Evolutionary conservation across 2,329 filamentous ascomycete genomes (phyloP).

Genomic region (Pleurostoma richardsiae): DNA sequence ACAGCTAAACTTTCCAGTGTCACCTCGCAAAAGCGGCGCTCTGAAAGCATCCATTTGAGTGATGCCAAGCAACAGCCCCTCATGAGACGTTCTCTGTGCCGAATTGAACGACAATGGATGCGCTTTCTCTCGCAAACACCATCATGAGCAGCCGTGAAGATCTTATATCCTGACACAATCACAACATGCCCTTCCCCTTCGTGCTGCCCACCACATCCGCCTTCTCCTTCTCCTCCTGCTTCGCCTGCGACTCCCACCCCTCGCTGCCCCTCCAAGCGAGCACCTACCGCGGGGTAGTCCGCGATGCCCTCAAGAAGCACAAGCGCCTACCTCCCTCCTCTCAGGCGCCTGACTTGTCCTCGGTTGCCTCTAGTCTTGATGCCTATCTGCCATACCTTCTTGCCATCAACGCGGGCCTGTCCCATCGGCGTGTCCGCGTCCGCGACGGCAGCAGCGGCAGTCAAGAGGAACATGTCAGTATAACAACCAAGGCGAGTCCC

Average conservation of each 20-base stretch:
- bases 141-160: too few species aligned
- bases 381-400: constrained; percentile 82
- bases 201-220: constrained; percentile 83
- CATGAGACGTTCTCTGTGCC: too few species aligned
- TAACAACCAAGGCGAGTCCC: constrained; percentile 56
- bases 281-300: constrained; percentile 76
- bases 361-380: constrained; percentile 64
- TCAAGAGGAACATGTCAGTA: constrained; percentile 58
- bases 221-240: constrained; percentile 73
- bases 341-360: constrained; percentile 65
- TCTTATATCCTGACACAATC: too few species aligned
- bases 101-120: too few species aligned
- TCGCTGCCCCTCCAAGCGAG: constrained; percentile 80
- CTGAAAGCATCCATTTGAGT: too few species aligned
- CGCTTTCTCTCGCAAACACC: too few species aligned
- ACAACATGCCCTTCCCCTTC: constrained; percentile 83
- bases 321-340: constrained; percentile 74
- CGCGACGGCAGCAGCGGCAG: constrained; percentile 26
- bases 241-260: constrained; percentile 78
- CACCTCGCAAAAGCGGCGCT: too few species aligned
- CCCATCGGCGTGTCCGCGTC: constrained; percentile 28
- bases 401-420: constrained; percentile 69
- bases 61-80: too few species aligned
- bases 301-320: constrained; percentile 80
- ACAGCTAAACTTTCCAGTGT: too few species aligned